These are phyloP conservation scores for Clonostachys chloroleuca DNA, from an alignment of 2,329 filamentous ascomycete genomes.

Conservation along the genomic window DNA sequence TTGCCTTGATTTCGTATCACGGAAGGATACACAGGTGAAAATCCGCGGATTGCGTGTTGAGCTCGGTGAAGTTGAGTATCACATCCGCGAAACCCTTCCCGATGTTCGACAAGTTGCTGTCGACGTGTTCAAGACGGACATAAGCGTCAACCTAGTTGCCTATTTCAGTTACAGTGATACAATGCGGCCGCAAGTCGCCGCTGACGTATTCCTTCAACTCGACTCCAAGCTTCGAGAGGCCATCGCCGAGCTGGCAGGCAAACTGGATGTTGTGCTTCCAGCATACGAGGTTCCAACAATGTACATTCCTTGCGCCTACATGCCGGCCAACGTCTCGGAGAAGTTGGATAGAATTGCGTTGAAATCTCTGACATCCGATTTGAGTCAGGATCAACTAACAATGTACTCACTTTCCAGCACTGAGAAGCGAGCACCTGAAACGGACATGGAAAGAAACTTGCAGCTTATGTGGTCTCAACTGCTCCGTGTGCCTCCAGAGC, in stretches of 20 bases:
- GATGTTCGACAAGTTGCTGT: constrained; percentile 1
- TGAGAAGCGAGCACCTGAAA: constrained; percentile 2
- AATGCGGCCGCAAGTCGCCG: neutral
- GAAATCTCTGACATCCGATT: neutral
- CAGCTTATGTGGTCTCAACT: constrained; percentile 2
- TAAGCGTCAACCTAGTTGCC: neutral
- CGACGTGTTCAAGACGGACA: constrained; percentile 1
- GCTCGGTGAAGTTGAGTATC: constrained; percentile 14
- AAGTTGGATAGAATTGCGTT: constrained; percentile 5
- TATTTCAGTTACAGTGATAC: neutral
- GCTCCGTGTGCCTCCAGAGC: neutral
- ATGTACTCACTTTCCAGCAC: neutral
- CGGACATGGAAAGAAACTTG: neutral
- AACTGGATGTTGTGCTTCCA: constrained; percentile 1
- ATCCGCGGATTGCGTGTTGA: constrained; percentile 47
- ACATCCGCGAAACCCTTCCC: neutral
- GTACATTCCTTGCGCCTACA: constrained; percentile 4
- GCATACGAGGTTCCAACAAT: constrained; percentile 9
- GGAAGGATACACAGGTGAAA: constrained; percentile 33
- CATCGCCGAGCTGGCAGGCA: constrained; percentile 1
- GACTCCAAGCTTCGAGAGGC: constrained; percentile 3
- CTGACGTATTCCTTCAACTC: neutral
- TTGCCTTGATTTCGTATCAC: neutral
- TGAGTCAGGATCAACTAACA: neutral
- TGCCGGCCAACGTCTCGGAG: constrained; percentile 5